These are phyloP conservation scores for Rhizophora apiculata DNA, from an alignment of 345 rosid genomes.

Conservation along the genomic window DNA sequence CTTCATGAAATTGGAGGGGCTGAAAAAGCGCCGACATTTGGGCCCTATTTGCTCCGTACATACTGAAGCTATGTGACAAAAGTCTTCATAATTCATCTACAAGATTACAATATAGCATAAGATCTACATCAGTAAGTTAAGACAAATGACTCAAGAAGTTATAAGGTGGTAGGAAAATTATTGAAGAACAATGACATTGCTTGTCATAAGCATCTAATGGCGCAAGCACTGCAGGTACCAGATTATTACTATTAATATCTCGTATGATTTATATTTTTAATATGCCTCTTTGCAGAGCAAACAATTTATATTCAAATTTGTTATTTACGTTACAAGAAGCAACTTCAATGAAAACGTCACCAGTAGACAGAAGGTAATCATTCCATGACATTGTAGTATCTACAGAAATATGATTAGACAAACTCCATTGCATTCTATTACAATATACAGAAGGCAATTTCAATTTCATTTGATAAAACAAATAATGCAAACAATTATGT, in stretches of 20 bases:
- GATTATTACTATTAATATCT: background rate
- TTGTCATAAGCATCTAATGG: background rate
- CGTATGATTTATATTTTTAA: too few species aligned
- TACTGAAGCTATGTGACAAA: conserved; percentile 95
- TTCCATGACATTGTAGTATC: too few species aligned
- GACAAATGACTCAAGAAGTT: background rate
- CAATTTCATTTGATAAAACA: too few species aligned
- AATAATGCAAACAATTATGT: too few species aligned
- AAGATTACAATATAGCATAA: conserved; percentile 15
- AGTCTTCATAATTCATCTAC: conserved; percentile 99
- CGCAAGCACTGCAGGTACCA: background rate
- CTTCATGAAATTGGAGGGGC: conserved; percentile 99
- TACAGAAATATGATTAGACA: too few species aligned
- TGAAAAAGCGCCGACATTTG: conserved; percentile 92
- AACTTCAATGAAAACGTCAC: too few species aligned
- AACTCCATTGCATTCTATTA: too few species aligned
- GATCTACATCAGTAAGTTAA: conserved; percentile 13
- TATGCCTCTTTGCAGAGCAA: too few species aligned
- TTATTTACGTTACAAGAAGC: too few species aligned
- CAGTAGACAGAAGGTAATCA: too few species aligned
- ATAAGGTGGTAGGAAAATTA: background rate
- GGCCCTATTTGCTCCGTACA: conserved; percentile 98
- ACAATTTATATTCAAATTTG: too few species aligned
- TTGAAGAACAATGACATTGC: background rate
- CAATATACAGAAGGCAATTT: too few species aligned